phyloP scores from a whole-genome alignment of 176 grass and related monocot species.

The Dactylis glomerata region DNA sequence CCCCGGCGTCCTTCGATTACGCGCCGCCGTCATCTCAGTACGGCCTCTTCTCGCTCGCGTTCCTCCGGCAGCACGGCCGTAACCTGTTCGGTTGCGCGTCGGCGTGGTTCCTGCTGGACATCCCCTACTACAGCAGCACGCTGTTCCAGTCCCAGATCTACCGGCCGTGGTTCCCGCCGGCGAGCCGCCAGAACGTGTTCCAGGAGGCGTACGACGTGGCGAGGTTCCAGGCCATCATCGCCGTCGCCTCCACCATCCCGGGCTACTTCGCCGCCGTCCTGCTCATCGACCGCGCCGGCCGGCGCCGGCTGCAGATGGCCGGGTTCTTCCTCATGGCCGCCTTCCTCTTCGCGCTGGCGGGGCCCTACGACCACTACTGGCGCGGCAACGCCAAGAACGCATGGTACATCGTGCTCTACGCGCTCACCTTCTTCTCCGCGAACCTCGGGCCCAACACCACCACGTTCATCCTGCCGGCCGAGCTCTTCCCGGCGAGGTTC shows the following conservation, averaged over 20 bases:
- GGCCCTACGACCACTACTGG: slow-evolving; percentile 58
- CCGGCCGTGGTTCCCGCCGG: slow-evolving; percentile 18
- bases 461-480: slow-evolving; percentile 66
- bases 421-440: slow-evolving; percentile 65
- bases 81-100: slow-evolving; percentile 35
- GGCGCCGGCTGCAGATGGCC: slow-evolving; percentile 44
- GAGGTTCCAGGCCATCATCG: slow-evolving; percentile 56
- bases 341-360: slow-evolving; percentile 59
- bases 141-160: slow-evolving; percentile 50
- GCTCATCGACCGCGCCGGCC: slow-evolving; percentile 48
- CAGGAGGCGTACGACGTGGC: slow-evolving; percentile 48
- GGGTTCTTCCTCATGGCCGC: slow-evolving; percentile 60
- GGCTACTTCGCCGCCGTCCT: slow-evolving; percentile 51
- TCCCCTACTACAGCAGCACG: slow-evolving; percentile 54
- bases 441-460: slow-evolving; percentile 76
- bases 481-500: slow-evolving; percentile 56
- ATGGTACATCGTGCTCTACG: slow-evolving; percentile 56
- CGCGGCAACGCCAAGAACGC: slow-evolving; percentile 18
- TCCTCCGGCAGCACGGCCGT: slow-evolving; percentile 24
- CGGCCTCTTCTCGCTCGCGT: slow-evolving; percentile 24
- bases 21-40: background rate
- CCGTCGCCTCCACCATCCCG: slow-evolving; percentile 45
- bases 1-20: background rate
- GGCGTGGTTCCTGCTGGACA: slow-evolving; percentile 45
- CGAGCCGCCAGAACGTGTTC: slow-evolving; percentile 37